Evolutionary conservation across 2,329 filamentous ascomycete species (phyloP), one percentile per base, ranked within the genome.

Genomic region (Sclerotinia subarctica): DNA sequence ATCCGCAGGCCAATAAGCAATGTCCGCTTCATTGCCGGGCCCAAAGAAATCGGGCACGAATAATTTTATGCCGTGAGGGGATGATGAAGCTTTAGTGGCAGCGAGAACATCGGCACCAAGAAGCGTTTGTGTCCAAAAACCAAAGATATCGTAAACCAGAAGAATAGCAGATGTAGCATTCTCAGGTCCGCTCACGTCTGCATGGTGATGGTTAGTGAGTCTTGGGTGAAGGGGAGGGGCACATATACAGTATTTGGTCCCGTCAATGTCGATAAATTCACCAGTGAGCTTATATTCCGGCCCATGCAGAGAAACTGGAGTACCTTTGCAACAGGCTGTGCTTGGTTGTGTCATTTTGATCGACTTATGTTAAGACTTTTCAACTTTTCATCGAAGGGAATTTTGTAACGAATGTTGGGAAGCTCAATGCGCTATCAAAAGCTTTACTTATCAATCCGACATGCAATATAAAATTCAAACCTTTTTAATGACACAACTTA

Each of bases 1-100:
- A 44, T 73, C 69, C 3, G 69, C 57, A 42, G 70, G 70, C 38
- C 70, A 73, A 56, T 57, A 66, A 21, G 68, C 54, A 32, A 69
- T 58, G 66, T 70, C 66, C 3, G 70, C 67, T 38, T 67, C 64
- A 10, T 59, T 72, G 76, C 91, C 93, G 15, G 58, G 44, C 68
- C 90, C 85, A 82, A 97, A 96, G 84, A 92, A 94, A 80, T 97
- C 93, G 24, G 93, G 93, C 72, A 97, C 94, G 80, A 93, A 92
- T 74, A 96, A 90, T 74, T 88, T 88, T 82, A 94, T 94, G 69
- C 82, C 79, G 3, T n/a, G 15, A 44, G 63, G 52, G 24, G 52
- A 66, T 80, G 86, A 80, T 79, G 76, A 74, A 83, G 70, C 69
- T 10, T 47, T 51, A 5, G 52, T 63, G 19, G 56, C 15, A 52